Evolutionary conservation across 208 protist genomes (phyloP).

Genomic region (Naegleria fowleri): DNA sequence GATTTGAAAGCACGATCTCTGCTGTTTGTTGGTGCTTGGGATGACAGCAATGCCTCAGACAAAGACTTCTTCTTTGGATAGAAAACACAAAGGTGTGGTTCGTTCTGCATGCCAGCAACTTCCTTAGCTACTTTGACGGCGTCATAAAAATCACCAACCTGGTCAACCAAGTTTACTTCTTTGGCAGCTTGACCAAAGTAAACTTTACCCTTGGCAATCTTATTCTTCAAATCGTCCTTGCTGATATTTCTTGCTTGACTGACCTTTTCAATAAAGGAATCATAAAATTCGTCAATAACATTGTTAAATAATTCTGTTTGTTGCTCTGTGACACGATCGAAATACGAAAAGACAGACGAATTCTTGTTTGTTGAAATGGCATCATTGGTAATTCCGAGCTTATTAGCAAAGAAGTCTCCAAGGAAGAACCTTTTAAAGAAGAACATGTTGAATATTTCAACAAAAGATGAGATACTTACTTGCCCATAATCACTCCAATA

Average conservation of each 20-base stretch:
- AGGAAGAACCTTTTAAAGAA: neutral
- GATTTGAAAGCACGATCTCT: neutral
- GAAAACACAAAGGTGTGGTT: neutral
- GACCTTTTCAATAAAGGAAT: neutral
- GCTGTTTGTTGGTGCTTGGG: neutral
- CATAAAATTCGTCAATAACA: neutral
- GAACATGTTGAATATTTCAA: too few relatives aligned
- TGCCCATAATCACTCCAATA: slow-evolving; percentile 21
- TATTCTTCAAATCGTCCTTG: neutral
- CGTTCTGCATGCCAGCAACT: neutral
- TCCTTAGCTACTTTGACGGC: neutral
- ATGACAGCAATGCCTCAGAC: neutral
- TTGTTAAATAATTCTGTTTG: neutral
- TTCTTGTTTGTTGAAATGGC: neutral
- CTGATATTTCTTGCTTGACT: neutral
- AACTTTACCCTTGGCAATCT: slow-evolving; percentile 8
- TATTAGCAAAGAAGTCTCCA: neutral
- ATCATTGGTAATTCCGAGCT: slow-evolving; percentile 2
- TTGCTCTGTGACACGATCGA: neutral
- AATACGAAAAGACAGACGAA: neutral
- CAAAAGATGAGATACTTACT: neutral
- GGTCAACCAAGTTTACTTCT: neutral
- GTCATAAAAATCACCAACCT: neutral
- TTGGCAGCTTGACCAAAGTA: neutral
- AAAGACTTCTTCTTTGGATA: neutral